Evolutionary conservation across 2,329 filamentous ascomycete genomes (phyloP), one percentile per base, ranked within the genome.

Genomic region (Cylindrodendrum hubeiense): DNA sequence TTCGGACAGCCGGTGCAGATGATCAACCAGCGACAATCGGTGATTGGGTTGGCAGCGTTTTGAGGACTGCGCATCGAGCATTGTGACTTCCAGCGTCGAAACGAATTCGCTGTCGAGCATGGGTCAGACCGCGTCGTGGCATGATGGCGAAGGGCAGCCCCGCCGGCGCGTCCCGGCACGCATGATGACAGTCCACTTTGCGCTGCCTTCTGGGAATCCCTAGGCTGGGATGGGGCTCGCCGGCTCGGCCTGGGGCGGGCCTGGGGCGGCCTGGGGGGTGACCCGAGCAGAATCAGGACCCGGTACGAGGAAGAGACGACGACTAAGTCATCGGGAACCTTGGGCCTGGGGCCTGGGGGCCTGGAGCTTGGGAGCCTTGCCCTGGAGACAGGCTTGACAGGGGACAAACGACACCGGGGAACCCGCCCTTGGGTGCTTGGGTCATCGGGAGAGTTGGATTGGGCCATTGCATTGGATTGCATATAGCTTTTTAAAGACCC

Each of bases 141-240:
- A 74, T 74, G 72, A 74, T 75, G 60, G 66, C 61, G 21, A 65
- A 30, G 49, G 65, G 33, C 39, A 56, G 61, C 47, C 60, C 51
- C 63, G 61, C 71, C 72, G 72, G 72, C 68, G 72, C 66, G 68
- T 66, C 72, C 72, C 72, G 65, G 26, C 63, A 71, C 67, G 65
- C 62, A 67, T 67, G 65, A 74, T 65, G 65, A 73, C 72, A 74
- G 69, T 74, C 72, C 72, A 74, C 72, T 74, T 71, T 68, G 26
- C 46, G 39, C 28, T 46, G 46, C 50, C 39, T 57, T 57, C 33
- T 53, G 49, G 63, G 58, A 60, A 60, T 34, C 57, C 17, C 37
- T 39, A n/a, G 28, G 28, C 28, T 30, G 28, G 28, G 28, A 8
- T 30, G 28, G 28, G 28, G 28, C 28, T n/a, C n/a, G 33, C 15